Evolutionary conservation across 345 rosid genomes (phyloP), one percentile per base, ranked within the genome.

Genomic region (Aegle marmelos): DNA sequence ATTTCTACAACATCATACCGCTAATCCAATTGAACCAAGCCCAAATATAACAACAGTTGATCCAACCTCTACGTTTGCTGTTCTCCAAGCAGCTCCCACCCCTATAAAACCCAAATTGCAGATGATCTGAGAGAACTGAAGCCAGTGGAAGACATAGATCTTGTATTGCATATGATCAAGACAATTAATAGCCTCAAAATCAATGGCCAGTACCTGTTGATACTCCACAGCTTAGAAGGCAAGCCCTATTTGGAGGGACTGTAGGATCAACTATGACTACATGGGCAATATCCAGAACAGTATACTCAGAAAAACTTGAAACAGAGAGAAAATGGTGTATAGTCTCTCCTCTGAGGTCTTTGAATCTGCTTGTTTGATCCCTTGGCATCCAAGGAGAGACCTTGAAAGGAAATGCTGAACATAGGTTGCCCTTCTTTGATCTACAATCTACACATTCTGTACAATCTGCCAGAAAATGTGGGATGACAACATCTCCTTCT

Each of bases 11-110:
- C 57, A 80, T 65, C 85, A 50, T 91, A 95, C 98, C 48, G 98
- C 98, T 79, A 95, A 76, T 54, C 97, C 98, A 24, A 95, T 86
- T 36, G 98, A 89, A 48, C 98, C 98, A 54, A 95, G 87, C 81
- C 98, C 98, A 79, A 93, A 87, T 45, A 95, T 90, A 48, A 83
- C 98, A 79, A 93, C 93, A 27, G 94, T 93, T 72, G 98, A 90
- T 85, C 98, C 98, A 19, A 88, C 72, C 79, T 92, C 92, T 69
- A 95, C 98, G 34, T 91, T 81, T 36, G 97, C 98, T 19, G 93
- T 89, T 86, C 76, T 89, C 93, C 89, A 92, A 65, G 97, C 93
- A 81, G 97, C 98, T 68, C 98, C 98, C 83, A 95, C 88, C 65
- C 98, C 98, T 90, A 30, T 30, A 39, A 82, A 39, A 63, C 9